Evolutionary conservation across 768 basidiomycete species (phyloP).

Genomic region (Boletellus ananiceps): DNA sequence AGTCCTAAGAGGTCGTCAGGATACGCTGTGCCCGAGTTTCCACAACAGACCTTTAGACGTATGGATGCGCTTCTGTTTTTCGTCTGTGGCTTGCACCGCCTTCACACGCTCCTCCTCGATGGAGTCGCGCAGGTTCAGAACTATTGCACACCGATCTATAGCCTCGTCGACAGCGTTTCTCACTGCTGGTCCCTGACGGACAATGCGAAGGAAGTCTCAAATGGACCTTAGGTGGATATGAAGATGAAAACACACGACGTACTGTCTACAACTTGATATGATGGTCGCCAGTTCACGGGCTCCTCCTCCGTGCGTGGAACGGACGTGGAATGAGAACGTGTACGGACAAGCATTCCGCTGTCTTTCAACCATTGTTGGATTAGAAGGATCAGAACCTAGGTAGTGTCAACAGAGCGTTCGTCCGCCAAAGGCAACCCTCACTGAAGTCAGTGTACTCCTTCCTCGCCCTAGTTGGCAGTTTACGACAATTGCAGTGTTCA

Average conservation of each 20-base stretch:
- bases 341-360: constrained; percentile 28
- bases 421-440: constrained; percentile 30
- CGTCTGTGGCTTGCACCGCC: constrained; percentile 75
- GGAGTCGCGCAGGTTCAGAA: constrained; percentile 81
- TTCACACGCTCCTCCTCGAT: constrained; percentile 79
- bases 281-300: constrained; percentile 44
- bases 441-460: constrained; percentile 86
- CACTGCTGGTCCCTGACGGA: constrained; percentile 80
- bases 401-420: constrained; percentile 1
- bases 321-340: constrained; percentile 43
- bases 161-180: constrained; percentile 85
- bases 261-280: constrained; percentile 91
- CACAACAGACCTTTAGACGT: constrained; percentile 61
- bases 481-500: constrained; percentile 78
- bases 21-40: background rate
- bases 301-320: constrained; percentile 28
- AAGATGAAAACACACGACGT: constrained; percentile 19
- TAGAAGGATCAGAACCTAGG: constrained; percentile 72
- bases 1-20: constrained; percentile 45
- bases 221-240: constrained; percentile 3
- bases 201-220: constrained; percentile 75
- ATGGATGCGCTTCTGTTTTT: constrained; percentile 58
- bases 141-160: constrained; percentile 79
- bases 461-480: constrained; percentile 96
- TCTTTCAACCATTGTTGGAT: constrained; percentile 78